phyloP scores from a whole-genome alignment of 2,329 filamentous ascomycete species.

The Periconia sp. region DNA sequence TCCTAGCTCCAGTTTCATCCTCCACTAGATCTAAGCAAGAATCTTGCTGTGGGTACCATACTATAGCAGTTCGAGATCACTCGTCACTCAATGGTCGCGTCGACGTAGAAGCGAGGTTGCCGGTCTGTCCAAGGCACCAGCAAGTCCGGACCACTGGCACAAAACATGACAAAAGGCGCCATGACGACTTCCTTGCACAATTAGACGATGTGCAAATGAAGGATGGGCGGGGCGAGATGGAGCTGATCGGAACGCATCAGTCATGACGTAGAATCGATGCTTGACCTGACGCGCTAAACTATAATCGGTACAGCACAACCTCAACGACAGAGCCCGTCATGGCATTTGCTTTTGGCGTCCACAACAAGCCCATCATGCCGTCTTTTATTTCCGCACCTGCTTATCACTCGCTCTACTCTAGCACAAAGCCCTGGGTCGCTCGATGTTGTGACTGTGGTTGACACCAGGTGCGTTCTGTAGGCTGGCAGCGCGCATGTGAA shows the following conservation, averaged over 20 bases:
- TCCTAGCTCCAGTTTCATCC: slow-evolving; percentile 3
- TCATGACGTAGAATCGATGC: slow-evolving; percentile 37
- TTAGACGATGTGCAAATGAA: not conserved
- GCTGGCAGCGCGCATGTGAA: slow-evolving; percentile 14
- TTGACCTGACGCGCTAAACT: slow-evolving; percentile 21
- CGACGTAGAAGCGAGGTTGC: too few relatives aligned
- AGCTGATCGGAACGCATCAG: slow-evolving; percentile 16
- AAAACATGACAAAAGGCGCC: too few relatives aligned
- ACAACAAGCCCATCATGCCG: slow-evolving; percentile 10
- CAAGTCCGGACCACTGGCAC: too few relatives aligned
- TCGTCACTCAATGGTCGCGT: too few relatives aligned
- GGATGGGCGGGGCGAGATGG: not conserved
- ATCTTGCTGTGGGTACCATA: too few relatives aligned
- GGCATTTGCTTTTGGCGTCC: not conserved
- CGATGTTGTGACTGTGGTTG: slow-evolving; percentile 20
- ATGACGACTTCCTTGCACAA: not conserved
- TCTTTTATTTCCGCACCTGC: slow-evolving; percentile 17
- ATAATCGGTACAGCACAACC: too few relatives aligned
- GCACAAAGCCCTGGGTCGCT: slow-evolving; percentile 23
- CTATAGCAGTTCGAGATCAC: too few relatives aligned
- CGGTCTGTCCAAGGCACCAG: too few relatives aligned
- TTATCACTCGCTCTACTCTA: slow-evolving; percentile 22
- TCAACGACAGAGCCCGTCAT: too few relatives aligned
- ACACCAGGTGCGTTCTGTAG: not conserved
- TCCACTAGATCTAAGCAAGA: too few relatives aligned